phyloP scores from a whole-genome alignment of 768 basidiomycete species.

The Lactifluus hygrophoroides region DNA sequence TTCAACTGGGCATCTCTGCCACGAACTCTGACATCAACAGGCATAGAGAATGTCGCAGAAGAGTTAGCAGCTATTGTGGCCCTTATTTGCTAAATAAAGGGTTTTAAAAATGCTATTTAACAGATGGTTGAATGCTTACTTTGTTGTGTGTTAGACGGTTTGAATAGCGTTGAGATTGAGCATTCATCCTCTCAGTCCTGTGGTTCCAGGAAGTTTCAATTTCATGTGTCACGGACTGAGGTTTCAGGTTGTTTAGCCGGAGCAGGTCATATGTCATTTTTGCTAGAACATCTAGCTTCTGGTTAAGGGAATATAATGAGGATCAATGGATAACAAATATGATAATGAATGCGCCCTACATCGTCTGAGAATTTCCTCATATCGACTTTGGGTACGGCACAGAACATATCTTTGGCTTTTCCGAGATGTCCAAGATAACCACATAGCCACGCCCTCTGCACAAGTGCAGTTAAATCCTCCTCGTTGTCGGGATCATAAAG shows the following conservation, averaged over 20 bases:
- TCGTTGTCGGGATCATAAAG: slow-evolving; percentile 13
- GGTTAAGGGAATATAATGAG: not conserved
- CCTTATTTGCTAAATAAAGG: slow-evolving; percentile 13
- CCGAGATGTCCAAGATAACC: slow-evolving; percentile 32
- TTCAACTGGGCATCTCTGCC: slow-evolving; percentile 23
- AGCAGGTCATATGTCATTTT: slow-evolving; percentile 13
- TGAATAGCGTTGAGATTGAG: slow-evolving; percentile 8
- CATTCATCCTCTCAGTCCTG: slow-evolving; percentile 9
- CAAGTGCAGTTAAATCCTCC: slow-evolving; percentile 16
- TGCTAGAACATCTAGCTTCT: slow-evolving; percentile 6
- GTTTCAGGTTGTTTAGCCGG: slow-evolving; percentile 6
- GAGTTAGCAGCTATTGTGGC: slow-evolving; percentile 22
- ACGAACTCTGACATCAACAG: slow-evolving; percentile 18
- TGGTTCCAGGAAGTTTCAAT: slow-evolving; percentile 1
- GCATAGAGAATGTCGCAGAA: slow-evolving; percentile 22
- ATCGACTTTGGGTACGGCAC: slow-evolving; percentile 37
- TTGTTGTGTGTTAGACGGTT: not conserved
- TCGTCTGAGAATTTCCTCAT: slow-evolving; percentile 30
- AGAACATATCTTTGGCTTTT: slow-evolving; percentile 32
- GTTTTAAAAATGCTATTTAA: not conserved
- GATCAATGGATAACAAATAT: not conserved
- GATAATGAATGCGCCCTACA: slow-evolving; percentile 25
- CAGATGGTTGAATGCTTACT: not conserved
- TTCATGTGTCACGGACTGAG: slow-evolving; percentile 7
- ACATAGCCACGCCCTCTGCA: slow-evolving; percentile 27